Conservation (phyloP, 1,284 basidiomycete species). For the Pisolithus thermaeus region DNA sequence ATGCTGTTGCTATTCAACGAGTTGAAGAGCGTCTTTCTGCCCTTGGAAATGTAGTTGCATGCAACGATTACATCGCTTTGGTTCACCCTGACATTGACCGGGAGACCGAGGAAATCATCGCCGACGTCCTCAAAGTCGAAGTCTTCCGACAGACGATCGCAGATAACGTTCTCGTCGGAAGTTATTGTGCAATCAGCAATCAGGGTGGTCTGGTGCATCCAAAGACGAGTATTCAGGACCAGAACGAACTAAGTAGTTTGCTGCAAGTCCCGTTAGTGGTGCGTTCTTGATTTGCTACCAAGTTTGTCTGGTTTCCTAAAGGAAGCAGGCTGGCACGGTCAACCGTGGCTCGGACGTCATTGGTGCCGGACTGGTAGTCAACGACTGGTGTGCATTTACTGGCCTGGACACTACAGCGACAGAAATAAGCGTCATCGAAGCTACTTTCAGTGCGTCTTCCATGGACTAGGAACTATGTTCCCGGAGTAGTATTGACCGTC, state of each 20-base stretch:
- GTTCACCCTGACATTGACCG: slow-evolving; percentile 97
- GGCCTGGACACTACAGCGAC: slow-evolving; percentile 97
- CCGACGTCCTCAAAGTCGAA: slow-evolving; percentile 98
- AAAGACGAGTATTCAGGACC: slow-evolving; percentile 94
- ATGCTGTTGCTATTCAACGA: slow-evolving; percentile 87
- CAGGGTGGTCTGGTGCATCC: slow-evolving; percentile 98
- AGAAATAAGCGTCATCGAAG: slow-evolving; percentile 97
- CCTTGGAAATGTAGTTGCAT: slow-evolving; percentile 96
- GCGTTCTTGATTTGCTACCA: slow-evolving; percentile 28
- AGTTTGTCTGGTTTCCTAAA: not conserved
- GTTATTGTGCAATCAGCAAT: slow-evolving; percentile 92
- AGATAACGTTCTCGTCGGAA: slow-evolving; percentile 94
- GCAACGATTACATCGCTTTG: slow-evolving; percentile 96
- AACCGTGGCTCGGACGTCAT: slow-evolving; percentile 98
- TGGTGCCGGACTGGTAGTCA: slow-evolving; percentile 96
- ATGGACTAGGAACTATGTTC: slow-evolving; percentile 3
- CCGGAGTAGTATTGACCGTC: slow-evolving; percentile 1
- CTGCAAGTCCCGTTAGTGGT: slow-evolving; percentile 94
- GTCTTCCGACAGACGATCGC: slow-evolving; percentile 98
- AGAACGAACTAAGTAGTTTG: slow-evolving; percentile 94
- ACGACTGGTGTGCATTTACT: slow-evolving; percentile 98
- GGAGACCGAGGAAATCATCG: slow-evolving; percentile 99
- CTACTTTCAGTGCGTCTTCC: slow-evolving; percentile 79
- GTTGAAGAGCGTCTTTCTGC: slow-evolving; percentile 96
- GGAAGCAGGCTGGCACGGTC: slow-evolving; percentile 83